phyloP scores from a whole-genome alignment of 148 eudicot genomes.

The Salicornia ramosissima region DNA sequence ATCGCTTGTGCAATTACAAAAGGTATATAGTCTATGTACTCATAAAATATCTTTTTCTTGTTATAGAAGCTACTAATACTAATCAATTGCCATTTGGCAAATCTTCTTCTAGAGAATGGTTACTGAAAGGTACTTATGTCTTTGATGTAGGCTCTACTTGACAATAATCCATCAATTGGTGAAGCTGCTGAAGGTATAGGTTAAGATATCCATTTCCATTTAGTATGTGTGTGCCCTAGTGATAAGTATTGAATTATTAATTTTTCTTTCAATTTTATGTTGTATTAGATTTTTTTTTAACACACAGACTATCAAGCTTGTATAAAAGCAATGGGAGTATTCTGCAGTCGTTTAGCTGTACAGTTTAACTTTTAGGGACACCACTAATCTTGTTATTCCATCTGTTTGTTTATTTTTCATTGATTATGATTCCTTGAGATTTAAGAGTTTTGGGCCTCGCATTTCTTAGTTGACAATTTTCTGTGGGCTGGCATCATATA shows the following conservation, averaged over 20 bases:
- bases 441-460: too few species aligned
- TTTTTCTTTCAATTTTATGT: not conserved
- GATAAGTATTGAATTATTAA: not conserved
- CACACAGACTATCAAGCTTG: too few species aligned
- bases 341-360: too few species aligned
- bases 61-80: not conserved
- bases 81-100: not conserved
- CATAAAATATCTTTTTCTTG: not conserved
- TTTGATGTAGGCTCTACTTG: conserved; percentile 54
- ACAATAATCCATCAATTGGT: conserved; percentile 71
- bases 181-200: conserved; percentile 57
- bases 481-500: not conserved
- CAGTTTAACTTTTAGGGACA: too few species aligned
- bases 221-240: not conserved
- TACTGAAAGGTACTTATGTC: not conserved
- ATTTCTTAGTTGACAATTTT: too few species aligned
- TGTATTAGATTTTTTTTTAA: too few species aligned
- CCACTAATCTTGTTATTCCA: too few species aligned
- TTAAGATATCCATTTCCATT: not conserved
- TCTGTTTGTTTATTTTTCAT: too few species aligned
- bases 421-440: too few species aligned
- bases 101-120: not conserved
- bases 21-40: conserved; percentile 40
- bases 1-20: conserved; percentile 67
- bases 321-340: too few species aligned